Evolutionary conservation across 2,329 filamentous ascomycete genomes (phyloP).

Genomic region (Venturiaceae sp.): DNA sequence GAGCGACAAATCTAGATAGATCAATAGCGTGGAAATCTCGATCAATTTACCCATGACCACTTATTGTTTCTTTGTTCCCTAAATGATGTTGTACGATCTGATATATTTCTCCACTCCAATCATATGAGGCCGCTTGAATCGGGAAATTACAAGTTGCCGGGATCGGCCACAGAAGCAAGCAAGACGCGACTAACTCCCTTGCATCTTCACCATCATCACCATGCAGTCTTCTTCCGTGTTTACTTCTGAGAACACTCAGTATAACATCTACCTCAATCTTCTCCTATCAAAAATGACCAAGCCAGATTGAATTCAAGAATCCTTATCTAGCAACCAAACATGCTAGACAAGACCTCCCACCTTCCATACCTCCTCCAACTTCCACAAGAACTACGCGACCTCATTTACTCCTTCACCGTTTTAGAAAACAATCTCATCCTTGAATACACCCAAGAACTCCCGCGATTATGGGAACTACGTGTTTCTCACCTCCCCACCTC

Average conservation of each 20-base stretch:
- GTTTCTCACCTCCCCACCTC: background rate
- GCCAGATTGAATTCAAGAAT: background rate
- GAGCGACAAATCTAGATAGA: background rate
- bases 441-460: background rate
- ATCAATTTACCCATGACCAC: no score
- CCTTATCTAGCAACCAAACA: background rate
- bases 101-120: background rate
- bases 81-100: background rate
- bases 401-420: background rate
- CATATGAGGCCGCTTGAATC: background rate
- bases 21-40: background rate
- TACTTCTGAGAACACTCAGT: background rate
- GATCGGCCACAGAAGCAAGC: background rate
- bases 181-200: background rate
- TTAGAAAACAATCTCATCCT: background rate
- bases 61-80: no score
- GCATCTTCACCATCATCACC: background rate
- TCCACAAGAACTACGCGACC: slow-evolving; percentile 8
- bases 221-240: background rate
- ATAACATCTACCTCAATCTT: no score
- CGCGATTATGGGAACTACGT: background rate
- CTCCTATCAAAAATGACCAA: background rate
- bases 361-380: background rate
- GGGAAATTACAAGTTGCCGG: background rate
- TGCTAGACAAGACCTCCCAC: background rate